These are phyloP conservation scores for Murraya paniculata DNA, from an alignment of 345 rosid species.

Conservation along the genomic window DNA sequence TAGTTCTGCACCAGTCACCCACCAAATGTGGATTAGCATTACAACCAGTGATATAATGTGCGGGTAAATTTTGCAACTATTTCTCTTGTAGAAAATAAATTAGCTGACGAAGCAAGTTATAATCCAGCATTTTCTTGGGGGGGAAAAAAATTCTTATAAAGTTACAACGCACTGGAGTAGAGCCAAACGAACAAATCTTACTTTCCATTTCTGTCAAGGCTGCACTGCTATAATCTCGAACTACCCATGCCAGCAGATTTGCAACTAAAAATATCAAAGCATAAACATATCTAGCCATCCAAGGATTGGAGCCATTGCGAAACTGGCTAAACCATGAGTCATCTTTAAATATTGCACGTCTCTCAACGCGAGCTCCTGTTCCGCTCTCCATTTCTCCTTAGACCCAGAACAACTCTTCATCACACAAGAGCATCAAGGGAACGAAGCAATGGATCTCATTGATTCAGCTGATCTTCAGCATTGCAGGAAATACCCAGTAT, in stretches of 20 bases:
- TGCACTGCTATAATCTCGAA: conserved; percentile 73
- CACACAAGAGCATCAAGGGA: conserved; percentile 27
- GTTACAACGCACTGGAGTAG: neutral
- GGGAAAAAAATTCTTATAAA: neutral
- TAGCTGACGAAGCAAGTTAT: neutral
- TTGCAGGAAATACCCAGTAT: neutral
- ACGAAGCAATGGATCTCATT: conserved; percentile 4
- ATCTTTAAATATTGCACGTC: conserved; percentile 39
- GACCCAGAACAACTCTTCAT: conserved; percentile 39
- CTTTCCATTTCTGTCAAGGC: conserved; percentile 68
- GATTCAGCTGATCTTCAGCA: conserved; percentile 11
- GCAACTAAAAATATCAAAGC: conserved; percentile 74
- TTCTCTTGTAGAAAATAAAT: neutral
- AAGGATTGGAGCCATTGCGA: conserved; percentile 73
- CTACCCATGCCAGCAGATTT: conserved; percentile 86
- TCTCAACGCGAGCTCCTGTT: conserved; percentile 25
- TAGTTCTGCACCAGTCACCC: conserved; percentile 50
- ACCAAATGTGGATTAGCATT: conserved; percentile 11
- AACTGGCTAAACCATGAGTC: conserved; percentile 83
- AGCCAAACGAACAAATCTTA: conserved; percentile 34
- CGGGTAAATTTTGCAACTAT: neutral
- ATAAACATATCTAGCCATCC: conserved; percentile 93
- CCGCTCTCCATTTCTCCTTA: conserved; percentile 59
- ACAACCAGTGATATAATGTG: neutral
- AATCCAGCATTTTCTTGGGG: neutral